Percentiles rank a stretch among this genome's conserved stretches.
Evolutionary conservation across 2,329 filamentous ascomycete species (phyloP).

Genomic region (Aquanectria penicillioides): DNA sequence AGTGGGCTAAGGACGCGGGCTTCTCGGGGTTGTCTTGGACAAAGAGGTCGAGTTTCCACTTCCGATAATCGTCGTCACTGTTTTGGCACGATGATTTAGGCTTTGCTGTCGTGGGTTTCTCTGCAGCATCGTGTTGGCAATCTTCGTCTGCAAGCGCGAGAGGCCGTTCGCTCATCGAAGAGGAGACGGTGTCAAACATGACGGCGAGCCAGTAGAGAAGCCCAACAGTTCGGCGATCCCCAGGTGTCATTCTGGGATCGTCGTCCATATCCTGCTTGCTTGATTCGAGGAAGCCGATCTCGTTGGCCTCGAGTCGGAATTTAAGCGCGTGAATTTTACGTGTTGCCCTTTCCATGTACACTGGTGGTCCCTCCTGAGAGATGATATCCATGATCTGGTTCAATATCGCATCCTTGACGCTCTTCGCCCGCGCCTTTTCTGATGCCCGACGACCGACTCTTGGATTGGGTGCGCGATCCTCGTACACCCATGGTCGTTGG

Average conservation of each 20-base stretch:
- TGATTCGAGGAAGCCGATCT: conserved; percentile 15
- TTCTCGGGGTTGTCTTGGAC: conserved; percentile 39
- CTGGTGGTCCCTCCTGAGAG: conserved; percentile 33
- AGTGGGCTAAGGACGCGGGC: conserved; percentile 43
- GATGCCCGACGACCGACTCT: not conserved
- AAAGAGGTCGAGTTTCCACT: conserved; percentile 31
- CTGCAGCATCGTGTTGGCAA: conserved; percentile 44
- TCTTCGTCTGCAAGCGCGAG: conserved; percentile 50
- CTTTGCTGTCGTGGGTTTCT: not conserved
- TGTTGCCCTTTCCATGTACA: conserved; percentile 36
- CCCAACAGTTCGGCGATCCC: conserved; percentile 56
- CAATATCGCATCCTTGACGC: conserved; percentile 9
- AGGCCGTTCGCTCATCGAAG: conserved; percentile 57
- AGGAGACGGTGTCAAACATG: conserved; percentile 68
- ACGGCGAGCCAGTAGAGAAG: conserved; percentile 67
- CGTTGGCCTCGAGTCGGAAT: conserved; percentile 34
- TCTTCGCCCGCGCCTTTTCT: not conserved
- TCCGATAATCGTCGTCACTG: not conserved
- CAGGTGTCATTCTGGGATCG: not conserved
- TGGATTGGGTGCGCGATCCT: conserved; percentile 1
- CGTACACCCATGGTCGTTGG: conserved; percentile 38
- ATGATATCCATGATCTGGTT: conserved; percentile 31
- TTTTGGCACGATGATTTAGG: no score
- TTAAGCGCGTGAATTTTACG: conserved; percentile 38
- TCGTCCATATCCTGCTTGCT: conserved; percentile 8